Evolutionary conservation across 1,284 basidiomycete genomes (phyloP).

Genomic region (Leccinum subrobustum): DNA sequence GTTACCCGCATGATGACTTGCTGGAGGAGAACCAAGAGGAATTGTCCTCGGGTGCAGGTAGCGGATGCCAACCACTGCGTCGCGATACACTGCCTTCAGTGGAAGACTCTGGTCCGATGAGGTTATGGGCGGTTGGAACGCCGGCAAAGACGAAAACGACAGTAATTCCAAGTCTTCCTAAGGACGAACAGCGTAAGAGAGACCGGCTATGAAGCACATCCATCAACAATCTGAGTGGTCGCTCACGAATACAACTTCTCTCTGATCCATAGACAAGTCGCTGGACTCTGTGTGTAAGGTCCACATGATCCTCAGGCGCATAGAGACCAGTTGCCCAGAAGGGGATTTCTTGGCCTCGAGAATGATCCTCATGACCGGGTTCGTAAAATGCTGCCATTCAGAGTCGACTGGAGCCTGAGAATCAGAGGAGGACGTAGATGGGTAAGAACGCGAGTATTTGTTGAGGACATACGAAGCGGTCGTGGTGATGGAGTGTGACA

Average conservation of each 20-base stretch:
- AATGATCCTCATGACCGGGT: slow-evolving; percentile 60
- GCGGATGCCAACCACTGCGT: slow-evolving; percentile 67
- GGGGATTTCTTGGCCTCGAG: slow-evolving; percentile 58
- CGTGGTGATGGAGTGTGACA: slow-evolving; percentile 59
- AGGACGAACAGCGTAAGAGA: neutral
- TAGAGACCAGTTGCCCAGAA: slow-evolving; percentile 52
- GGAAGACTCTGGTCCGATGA: slow-evolving; percentile 51
- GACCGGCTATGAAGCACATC: neutral
- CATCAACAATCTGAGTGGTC: slow-evolving; percentile 2
- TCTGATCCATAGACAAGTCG: slow-evolving; percentile 40
- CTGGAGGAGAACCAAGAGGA: slow-evolving; percentile 40
- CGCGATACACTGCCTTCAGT: slow-evolving; percentile 74
- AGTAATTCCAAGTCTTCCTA: slow-evolving; percentile 76
- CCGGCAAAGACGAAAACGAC: slow-evolving; percentile 51
- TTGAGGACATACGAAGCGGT: slow-evolving; percentile 52
- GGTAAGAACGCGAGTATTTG: slow-evolving; percentile 70
- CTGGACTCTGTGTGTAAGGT: slow-evolving; percentile 42
- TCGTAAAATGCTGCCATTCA: slow-evolving; percentile 78
- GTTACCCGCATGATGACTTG: slow-evolving; percentile 26
- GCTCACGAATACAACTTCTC: slow-evolving; percentile 65
- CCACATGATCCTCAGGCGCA: slow-evolving; percentile 65
- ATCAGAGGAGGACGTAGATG: slow-evolving; percentile 25
- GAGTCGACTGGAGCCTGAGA: slow-evolving; percentile 28
- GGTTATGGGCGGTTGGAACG: slow-evolving; percentile 27
- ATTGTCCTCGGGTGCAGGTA: slow-evolving; percentile 54